Percentiles rank a stretch among this genome's conserved stretches.
Evolutionary conservation across 139 green algal species (phyloP).

Genomic region (Cymbomonas tetramitiformis): DNA sequence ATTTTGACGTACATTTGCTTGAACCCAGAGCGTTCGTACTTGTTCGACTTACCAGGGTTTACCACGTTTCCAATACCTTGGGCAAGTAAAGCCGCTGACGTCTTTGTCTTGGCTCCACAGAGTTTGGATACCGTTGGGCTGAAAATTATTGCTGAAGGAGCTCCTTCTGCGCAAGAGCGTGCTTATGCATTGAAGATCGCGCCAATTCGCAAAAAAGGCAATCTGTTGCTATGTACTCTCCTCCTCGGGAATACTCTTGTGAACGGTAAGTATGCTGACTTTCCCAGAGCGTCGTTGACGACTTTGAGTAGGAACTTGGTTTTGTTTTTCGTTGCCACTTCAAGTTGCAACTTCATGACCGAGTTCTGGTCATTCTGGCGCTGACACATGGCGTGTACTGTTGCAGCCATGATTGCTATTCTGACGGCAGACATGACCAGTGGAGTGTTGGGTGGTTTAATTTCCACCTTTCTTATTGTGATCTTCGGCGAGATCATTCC

Average conservation of each 20-base stretch:
- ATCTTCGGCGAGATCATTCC: constrained; percentile 76
- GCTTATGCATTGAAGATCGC: constrained; percentile 20
- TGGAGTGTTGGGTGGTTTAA: constrained; percentile 27
- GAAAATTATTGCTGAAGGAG: constrained; percentile 25
- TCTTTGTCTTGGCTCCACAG: no score
- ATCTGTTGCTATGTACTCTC: constrained; percentile 52
- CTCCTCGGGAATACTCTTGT: constrained; percentile 47
- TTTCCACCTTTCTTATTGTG: constrained; percentile 38
- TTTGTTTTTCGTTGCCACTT: background rate
- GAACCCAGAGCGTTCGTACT: constrained; percentile 4
- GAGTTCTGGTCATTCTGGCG: background rate
- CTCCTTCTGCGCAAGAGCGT: constrained; percentile 1
- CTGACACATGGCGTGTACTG: no score
- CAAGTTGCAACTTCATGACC: background rate
- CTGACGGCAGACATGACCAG: constrained; percentile 29
- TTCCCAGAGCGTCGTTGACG: no score
- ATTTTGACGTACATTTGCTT: constrained; percentile 22
- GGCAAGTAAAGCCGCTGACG: no score
- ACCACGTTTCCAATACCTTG: no score
- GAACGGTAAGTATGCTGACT: constrained; percentile 22
- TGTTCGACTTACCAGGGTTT: no score
- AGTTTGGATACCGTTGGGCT: constrained; percentile 22
- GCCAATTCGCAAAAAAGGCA: constrained; percentile 38
- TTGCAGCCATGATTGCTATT: constrained; percentile 35
- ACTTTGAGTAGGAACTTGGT: no score